phyloP scores from a whole-genome alignment of 495 filamentous ascomycete species.

The Amphirosellinia nigrospora region DNA sequence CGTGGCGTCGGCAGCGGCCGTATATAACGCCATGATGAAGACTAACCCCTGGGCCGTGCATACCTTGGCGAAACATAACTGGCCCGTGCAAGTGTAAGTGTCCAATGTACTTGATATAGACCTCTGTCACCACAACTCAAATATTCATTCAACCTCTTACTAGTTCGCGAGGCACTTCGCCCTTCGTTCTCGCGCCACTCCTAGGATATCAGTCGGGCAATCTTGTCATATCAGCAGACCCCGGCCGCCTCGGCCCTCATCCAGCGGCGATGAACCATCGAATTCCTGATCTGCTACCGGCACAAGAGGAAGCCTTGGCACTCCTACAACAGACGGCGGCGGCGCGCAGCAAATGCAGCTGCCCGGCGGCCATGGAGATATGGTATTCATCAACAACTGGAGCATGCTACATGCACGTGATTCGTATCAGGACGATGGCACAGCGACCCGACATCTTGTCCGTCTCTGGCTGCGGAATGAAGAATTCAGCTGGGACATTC shows the following conservation, averaged over 20 bases:
- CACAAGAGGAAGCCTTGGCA: slow-evolving; percentile 46
- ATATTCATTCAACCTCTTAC: slow-evolving; percentile 3
- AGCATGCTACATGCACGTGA: slow-evolving; percentile 63
- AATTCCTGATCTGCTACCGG: slow-evolving; percentile 41
- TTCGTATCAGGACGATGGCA: slow-evolving; percentile 48
- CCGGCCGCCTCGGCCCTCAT: slow-evolving; percentile 52
- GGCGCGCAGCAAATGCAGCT: slow-evolving; percentile 47
- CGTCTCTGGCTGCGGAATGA: slow-evolving; percentile 58
- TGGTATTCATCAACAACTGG: slow-evolving; percentile 69
- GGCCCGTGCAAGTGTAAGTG: slow-evolving; percentile 54
- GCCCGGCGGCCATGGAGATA: slow-evolving; percentile 61
- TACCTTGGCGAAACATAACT: slow-evolving; percentile 38
- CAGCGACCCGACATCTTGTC: slow-evolving; percentile 52
- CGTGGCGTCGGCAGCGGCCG: slow-evolving; percentile 47
- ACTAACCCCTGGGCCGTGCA: slow-evolving; percentile 42
- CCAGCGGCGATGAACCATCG: slow-evolving; percentile 31
- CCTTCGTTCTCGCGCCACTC: slow-evolving; percentile 47
- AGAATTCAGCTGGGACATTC: slow-evolving; percentile 47
- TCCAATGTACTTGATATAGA: not conserved
- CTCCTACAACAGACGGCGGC: slow-evolving; percentile 41
- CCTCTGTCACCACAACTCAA: slow-evolving; percentile 3
- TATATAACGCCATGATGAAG: slow-evolving; percentile 47
- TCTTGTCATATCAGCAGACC: slow-evolving; percentile 49
- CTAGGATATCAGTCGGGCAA: slow-evolving; percentile 43
- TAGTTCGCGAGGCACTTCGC: slow-evolving; percentile 43